Evolutionary conservation across 2,329 filamentous ascomycete genomes (phyloP).

Genomic region (Diplodia mutila): DNA sequence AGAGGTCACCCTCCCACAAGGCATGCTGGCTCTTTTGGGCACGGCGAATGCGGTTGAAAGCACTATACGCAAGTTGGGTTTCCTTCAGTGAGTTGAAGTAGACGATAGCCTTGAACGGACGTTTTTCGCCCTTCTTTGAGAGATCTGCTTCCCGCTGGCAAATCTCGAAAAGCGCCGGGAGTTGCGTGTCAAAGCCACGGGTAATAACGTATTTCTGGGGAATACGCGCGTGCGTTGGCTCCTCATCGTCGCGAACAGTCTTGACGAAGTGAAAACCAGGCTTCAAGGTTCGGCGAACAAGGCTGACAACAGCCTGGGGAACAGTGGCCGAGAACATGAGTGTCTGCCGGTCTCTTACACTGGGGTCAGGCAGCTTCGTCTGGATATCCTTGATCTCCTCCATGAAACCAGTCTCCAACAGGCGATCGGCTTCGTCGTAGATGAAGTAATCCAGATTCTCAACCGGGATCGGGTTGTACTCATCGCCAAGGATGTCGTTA

Average conservation of each 20-base stretch:
- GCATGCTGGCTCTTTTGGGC: conserved; percentile 33
- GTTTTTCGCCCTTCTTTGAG: conserved; percentile 45
- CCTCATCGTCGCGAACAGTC: conserved; percentile 81
- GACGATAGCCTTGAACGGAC: conserved; percentile 92
- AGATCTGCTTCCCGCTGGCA: conserved; percentile 62
- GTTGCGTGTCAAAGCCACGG: conserved; percentile 71
- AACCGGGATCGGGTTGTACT: conserved; percentile 64
- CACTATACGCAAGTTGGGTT: conserved; percentile 65
- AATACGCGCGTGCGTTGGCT: conserved; percentile 81
- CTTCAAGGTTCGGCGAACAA: conserved; percentile 80
- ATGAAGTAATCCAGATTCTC: conserved; percentile 63
- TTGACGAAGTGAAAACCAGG: conserved; percentile 85
- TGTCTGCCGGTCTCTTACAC: conserved; percentile 75
- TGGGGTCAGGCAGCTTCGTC: conserved; percentile 62
- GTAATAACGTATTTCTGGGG: conserved; percentile 76
- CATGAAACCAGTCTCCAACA: conserved; percentile 63
- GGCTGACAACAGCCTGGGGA: conserved; percentile 75
- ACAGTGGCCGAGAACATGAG: conserved; percentile 96
- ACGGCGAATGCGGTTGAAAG: conserved; percentile 36
- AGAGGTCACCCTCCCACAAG: conserved; percentile 45
- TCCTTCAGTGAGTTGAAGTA: conserved; percentile 83
- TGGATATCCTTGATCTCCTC: conserved; percentile 55
- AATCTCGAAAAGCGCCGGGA: conserved; percentile 79
- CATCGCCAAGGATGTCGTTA: conserved; percentile 76
- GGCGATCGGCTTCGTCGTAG: conserved; percentile 69